Conservation (phyloP, 2,329 filamentous ascomycete species). For the Calonectria pseudoturangicola region DNA sequence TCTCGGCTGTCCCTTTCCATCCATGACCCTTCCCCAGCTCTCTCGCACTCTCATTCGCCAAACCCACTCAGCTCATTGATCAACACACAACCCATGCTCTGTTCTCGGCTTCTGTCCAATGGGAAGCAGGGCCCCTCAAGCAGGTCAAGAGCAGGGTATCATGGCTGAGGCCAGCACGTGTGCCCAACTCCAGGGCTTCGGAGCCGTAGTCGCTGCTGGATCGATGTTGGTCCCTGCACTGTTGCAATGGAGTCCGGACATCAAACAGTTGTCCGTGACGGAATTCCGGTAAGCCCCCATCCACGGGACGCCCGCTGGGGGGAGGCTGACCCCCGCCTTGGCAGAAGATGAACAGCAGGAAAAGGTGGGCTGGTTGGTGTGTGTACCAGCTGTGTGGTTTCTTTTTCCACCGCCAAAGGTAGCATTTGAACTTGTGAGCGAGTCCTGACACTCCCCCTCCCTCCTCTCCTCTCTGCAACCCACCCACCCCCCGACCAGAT, state of each 20-base stretch:
- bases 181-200: conserved; percentile 30
- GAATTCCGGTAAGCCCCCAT: conserved; percentile 28
- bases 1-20: conserved; percentile 17
- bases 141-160: conserved; percentile 27
- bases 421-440: conserved; percentile 4
- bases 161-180: conserved; percentile 31
- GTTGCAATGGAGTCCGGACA: conserved; percentile 38
- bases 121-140: background rate
- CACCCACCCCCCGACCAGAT: conserved; percentile 3
- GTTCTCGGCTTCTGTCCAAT: conserved; percentile 24
- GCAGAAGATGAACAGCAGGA: background rate
- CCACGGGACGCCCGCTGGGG: conserved; percentile 44
- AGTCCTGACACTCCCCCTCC: conserved; percentile 17
- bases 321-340: background rate
- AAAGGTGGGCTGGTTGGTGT: background rate
- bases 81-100: conserved; percentile 31
- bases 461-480: conserved; percentile 12
- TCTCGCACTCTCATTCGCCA: conserved; percentile 25
- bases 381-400: conserved; percentile 26
- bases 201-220: conserved; percentile 41
- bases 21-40: background rate
- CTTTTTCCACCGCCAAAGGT: conserved; percentile 15
- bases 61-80: conserved; percentile 27
- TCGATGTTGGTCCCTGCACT: conserved; percentile 49
- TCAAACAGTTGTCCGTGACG: conserved; percentile 18